Conservation (phyloP, 371 early-diverging fungal genomes). For the Rhizopus stolonifer region DNA sequence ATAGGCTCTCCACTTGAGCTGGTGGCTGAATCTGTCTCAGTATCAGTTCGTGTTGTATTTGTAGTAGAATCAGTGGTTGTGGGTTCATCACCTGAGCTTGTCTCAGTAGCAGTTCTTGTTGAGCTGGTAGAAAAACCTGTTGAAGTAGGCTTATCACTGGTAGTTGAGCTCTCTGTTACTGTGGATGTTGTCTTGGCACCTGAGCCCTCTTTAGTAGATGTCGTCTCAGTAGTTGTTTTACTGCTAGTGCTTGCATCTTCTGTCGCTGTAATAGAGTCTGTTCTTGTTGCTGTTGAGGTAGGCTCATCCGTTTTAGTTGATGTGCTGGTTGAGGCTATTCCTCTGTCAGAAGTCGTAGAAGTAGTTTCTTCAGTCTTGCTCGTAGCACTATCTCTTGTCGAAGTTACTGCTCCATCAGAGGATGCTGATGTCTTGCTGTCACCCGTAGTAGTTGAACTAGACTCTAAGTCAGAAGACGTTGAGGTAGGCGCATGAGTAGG, state of each 20-base stretch:
- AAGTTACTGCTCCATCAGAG: neutral
- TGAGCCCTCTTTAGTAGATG: neutral
- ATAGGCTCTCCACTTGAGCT: no score
- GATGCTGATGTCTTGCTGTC: neutral
- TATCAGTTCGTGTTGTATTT: constrained; percentile 1
- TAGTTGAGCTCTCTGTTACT: neutral
- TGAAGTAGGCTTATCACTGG: neutral
- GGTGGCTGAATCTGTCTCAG: neutral
- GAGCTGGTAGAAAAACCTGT: constrained; percentile 2
- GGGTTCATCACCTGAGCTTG: neutral
- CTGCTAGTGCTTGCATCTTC: neutral
- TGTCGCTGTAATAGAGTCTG: neutral
- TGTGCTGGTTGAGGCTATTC: constrained; percentile 2
- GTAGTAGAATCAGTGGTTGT: constrained; percentile 3
- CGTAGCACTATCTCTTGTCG: neutral
- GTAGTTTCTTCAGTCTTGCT: neutral
- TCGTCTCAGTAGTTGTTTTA: neutral
- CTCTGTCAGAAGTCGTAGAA: neutral
- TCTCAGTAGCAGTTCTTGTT: neutral
- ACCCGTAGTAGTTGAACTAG: neutral
- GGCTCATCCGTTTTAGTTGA: constrained; percentile 1
- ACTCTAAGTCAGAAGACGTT: neutral
- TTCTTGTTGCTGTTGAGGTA: neutral
- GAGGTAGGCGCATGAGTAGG: neutral
- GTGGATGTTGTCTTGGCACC: no score